A percentile compares a stretch with the other conserved stretches of the same genome.
Evolutionary conservation across 495 filamentous ascomycete species (phyloP).

Genomic region (Filosporella fistucella): DNA sequence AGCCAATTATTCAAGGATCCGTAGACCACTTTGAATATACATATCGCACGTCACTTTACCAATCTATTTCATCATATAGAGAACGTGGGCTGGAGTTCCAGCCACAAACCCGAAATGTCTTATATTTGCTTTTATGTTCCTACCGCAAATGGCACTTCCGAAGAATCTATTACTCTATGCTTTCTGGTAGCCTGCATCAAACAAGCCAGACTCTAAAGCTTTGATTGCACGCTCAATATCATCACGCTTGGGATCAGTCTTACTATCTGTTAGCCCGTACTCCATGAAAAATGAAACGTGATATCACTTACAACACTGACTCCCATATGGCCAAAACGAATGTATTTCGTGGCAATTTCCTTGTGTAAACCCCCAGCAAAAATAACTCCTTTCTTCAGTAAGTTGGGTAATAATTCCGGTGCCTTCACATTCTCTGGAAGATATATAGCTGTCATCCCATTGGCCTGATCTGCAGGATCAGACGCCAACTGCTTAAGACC

Average conservation of each 20-base stretch:
- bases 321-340: constrained; percentile 84
- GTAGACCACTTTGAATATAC: neutral
- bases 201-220: constrained; percentile 67
- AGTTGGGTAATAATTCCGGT: constrained; percentile 76
- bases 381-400: constrained; percentile 86
- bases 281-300: neutral
- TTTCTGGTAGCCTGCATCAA: constrained; percentile 64
- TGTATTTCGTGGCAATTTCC: constrained; percentile 67
- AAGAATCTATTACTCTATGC: constrained; percentile 26
- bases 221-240: constrained; percentile 81
- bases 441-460: constrained; percentile 97
- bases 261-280: constrained; percentile 11
- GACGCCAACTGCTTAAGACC: constrained; percentile 82
- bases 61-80: constrained; percentile 14
- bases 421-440: constrained; percentile 78
- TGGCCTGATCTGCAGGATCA: constrained; percentile 85
- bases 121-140: constrained; percentile 8
- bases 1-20: too few relatives aligned
- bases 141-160: neutral
- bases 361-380: constrained; percentile 96
- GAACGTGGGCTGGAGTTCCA: constrained; percentile 2
- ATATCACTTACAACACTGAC: constrained; percentile 66
- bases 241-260: constrained; percentile 54
- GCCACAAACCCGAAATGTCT: constrained; percentile 2
- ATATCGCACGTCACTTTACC: constrained; percentile 4